phyloP scores from a whole-genome alignment of 2,329 filamentous ascomycete species.

The Dactylellina parvicollis region DNA sequence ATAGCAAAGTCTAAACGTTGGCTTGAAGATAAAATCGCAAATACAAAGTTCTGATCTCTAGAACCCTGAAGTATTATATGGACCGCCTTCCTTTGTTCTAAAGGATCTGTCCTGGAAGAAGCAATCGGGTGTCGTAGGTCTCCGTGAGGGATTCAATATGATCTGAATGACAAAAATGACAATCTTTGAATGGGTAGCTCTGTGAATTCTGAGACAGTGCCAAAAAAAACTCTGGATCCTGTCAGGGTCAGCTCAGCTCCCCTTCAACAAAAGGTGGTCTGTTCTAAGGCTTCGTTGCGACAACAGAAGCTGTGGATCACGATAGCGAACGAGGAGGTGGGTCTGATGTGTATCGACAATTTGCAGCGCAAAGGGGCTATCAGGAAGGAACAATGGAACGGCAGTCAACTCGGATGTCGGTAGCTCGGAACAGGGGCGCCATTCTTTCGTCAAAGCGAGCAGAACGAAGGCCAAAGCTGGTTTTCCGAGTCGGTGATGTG shows the following conservation, averaged over 20 bases:
- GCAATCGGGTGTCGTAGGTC: neutral
- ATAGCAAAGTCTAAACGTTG: neutral
- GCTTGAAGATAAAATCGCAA: neutral
- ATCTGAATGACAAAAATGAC: neutral
- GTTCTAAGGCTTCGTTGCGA: neutral
- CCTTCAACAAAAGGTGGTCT: neutral
- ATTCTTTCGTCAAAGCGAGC: constrained; percentile 51
- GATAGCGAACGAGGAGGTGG: neutral
- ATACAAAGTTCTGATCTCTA: neutral
- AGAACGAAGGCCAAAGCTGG: constrained; percentile 28
- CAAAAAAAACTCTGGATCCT: constrained; percentile 9
- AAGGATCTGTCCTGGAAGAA: neutral
- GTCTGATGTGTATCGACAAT: neutral
- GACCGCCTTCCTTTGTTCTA: neutral
- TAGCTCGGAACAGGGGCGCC: constrained; percentile 50
- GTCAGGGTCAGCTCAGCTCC: constrained; percentile 1
- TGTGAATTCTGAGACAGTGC: neutral
- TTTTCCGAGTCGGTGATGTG: constrained; percentile 4
- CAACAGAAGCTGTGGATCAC: neutral
- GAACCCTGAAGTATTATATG: too few species aligned
- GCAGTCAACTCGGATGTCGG: constrained; percentile 51
- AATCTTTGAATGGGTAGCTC: neutral
- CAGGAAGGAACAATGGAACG: constrained; percentile 48
- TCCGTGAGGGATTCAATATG: neutral
- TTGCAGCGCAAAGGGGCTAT: constrained; percentile 32